Conservation (phyloP, 2,329 filamentous ascomycete species). For the Plenodomus biglobosus region DNA sequence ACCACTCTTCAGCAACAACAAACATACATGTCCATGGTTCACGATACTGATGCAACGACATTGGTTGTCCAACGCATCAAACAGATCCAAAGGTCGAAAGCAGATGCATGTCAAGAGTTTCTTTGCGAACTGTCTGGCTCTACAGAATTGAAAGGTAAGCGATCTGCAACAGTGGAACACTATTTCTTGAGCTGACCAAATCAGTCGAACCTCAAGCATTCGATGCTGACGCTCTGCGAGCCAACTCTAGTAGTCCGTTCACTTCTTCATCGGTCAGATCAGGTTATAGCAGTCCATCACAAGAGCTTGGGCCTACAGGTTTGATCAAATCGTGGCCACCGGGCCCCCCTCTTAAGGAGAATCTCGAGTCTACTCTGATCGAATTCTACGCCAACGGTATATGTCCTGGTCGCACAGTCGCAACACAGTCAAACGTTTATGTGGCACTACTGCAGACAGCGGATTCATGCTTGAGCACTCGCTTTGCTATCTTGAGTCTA, state of each 20-base stretch:
- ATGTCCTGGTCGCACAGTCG: conserved; percentile 34
- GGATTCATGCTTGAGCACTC: conserved; percentile 32
- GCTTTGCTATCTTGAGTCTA: conserved; percentile 35
- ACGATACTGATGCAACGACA: conserved; percentile 25
- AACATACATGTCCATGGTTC: conserved; percentile 31
- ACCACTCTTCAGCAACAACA: conserved; percentile 28
- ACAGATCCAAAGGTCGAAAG: conserved; percentile 37
- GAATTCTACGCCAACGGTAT: conserved; percentile 38
- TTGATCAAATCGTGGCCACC: conserved; percentile 37
- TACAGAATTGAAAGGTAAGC: conserved; percentile 33
- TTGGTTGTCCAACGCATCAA: conserved; percentile 38
- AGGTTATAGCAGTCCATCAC: conserved; percentile 26
- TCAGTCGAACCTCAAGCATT: conserved; percentile 30
- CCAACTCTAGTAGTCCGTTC: conserved; percentile 31
- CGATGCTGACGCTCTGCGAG: conserved; percentile 27
- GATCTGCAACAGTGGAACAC: not conserved
- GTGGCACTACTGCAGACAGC: conserved; percentile 24
- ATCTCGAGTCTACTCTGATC: conserved; percentile 33
- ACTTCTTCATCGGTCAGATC: conserved; percentile 28
- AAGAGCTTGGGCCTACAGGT: conserved; percentile 25
- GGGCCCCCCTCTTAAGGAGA: conserved; percentile 17
- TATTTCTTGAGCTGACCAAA: conserved; percentile 10
- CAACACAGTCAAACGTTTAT: conserved; percentile 33
- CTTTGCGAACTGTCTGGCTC: conserved; percentile 37
- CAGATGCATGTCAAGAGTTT: conserved; percentile 40